Evolutionary conservation across 202 grass and related monocot species (phyloP).

Genomic region (Setaria viridis): DNA sequence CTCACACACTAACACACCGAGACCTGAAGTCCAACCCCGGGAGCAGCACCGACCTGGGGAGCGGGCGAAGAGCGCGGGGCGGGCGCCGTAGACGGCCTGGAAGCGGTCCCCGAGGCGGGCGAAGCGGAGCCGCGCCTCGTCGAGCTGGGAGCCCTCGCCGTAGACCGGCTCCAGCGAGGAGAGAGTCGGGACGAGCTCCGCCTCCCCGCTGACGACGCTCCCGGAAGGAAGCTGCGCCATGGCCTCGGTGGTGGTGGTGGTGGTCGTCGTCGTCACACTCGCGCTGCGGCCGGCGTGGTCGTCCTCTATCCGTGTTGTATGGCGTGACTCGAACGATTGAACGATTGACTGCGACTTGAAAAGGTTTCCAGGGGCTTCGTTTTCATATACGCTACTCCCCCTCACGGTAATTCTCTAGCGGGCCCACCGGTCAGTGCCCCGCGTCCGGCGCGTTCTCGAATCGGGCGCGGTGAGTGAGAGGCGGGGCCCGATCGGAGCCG

Average conservation of each 20-base stretch:
- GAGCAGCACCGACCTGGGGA: conserved; percentile 64
- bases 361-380: neutral
- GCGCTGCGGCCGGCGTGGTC: neutral
- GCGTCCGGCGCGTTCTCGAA: neutral
- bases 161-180: conserved; percentile 76
- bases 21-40: neutral
- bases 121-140: conserved; percentile 90
- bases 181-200: conserved; percentile 66
- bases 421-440: neutral
- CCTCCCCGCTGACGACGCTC: conserved; percentile 34
- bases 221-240: neutral
- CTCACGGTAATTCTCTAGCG: neutral
- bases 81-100: conserved; percentile 56
- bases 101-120: conserved; percentile 78
- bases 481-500: neutral
- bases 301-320: conserved; percentile 45
- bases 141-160: conserved; percentile 67
- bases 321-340: conserved; percentile 9
- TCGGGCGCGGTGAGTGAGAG: neutral
- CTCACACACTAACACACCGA: neutral
- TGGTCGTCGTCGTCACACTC: neutral
- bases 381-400: neutral
- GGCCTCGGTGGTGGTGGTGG: neutral
- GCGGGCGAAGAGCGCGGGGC: conserved; percentile 77
- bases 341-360: neutral